phyloP scores from a whole-genome alignment of 2,329 filamentous ascomycete species.

The Exophiala mesophila region DNA sequence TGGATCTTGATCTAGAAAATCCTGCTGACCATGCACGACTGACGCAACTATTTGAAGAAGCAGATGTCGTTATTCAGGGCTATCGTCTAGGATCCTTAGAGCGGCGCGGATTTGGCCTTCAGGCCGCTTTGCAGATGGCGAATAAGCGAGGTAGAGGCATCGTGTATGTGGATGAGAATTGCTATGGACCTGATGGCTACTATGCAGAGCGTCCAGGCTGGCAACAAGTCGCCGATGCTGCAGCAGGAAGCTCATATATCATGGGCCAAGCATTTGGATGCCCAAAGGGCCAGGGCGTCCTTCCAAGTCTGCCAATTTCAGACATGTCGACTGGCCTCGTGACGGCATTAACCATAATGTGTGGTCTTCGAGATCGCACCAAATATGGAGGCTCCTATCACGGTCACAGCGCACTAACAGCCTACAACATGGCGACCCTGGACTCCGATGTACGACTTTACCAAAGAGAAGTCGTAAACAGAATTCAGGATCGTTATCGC shows the following conservation, averaged over 20 bases:
- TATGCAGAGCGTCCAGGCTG: slow-evolving; percentile 40
- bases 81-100: slow-evolving; percentile 47
- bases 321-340: slow-evolving; percentile 67
- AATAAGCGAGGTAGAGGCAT: slow-evolving; percentile 39
- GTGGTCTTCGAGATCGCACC: slow-evolving; percentile 59
- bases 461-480: slow-evolving; percentile 24
- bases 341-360: slow-evolving; percentile 61
- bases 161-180: slow-evolving; percentile 47
- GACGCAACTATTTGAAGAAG: slow-evolving; percentile 40
- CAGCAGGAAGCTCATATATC: slow-evolving; percentile 34
- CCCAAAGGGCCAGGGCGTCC: slow-evolving; percentile 29
- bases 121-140: slow-evolving; percentile 37
- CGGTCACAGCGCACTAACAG: slow-evolving; percentile 29
- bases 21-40: slow-evolving; percentile 37
- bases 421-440: slow-evolving; percentile 31
- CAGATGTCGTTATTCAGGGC: slow-evolving; percentile 51
- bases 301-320: slow-evolving; percentile 48
- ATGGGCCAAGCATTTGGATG: slow-evolving; percentile 27
- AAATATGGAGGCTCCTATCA: slow-evolving; percentile 13
- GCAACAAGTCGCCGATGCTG: slow-evolving; percentile 48
- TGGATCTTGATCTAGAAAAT: slow-evolving; percentile 49
- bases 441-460: slow-evolving; percentile 33
- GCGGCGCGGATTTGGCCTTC: slow-evolving; percentile 54
- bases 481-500: not conserved
- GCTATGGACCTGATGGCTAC: slow-evolving; percentile 46